Base-by-base conservation (phyloP, 1,139 yeast genomes). In the Yamadazyma kanchanaburiensis region DNA sequence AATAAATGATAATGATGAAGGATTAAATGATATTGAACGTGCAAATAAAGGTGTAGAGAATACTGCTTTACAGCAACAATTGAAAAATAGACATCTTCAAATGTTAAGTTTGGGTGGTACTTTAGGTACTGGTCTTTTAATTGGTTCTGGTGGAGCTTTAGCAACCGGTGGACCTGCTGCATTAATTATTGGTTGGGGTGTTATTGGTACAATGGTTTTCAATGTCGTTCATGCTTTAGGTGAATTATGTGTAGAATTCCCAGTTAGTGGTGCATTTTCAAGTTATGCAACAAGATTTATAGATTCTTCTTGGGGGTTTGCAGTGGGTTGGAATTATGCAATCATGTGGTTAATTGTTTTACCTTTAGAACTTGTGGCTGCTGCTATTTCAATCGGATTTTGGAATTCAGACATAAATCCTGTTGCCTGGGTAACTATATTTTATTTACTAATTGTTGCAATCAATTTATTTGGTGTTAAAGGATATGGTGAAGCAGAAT, bases 201-300 rank as follows among this genome's bases (percentile, higher is more conserved):
- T 80, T 27, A 70, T 83, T 39, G 84, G 88, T 26, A 65, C 82
- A 6, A 69, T 82, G 73, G 75, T 86, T 43, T 83, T 76, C 59
- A 73, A 77, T 46, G 81, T 85, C 26, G 80, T 85, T 47, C 89
- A 84, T 51, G 80, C 91, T n/a, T 75, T 87, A 33, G 94, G 95
- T 41, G 96, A 87, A 56, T 54, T 86, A 51, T 87, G 94, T 27
- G 85, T 83, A 23, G 70, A 79, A 10, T 84, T 80, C 56, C 89
- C 94, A 5, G 78, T 85, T 26, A 67, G 83, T 33, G 95, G 95
- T 45, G 86, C 89, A 2, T 85, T 83, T 57, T 71, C 82, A 25
- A 75, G 82, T 34, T 84, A 79, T 53, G 75, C 86, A 21, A 64
- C 85, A 4, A 67, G 81, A 34, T 80, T 84, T 43, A 63, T 86